phyloP scores from a whole-genome alignment of 2,329 filamentous ascomycete species.

The Claviceps sp. region DNA sequence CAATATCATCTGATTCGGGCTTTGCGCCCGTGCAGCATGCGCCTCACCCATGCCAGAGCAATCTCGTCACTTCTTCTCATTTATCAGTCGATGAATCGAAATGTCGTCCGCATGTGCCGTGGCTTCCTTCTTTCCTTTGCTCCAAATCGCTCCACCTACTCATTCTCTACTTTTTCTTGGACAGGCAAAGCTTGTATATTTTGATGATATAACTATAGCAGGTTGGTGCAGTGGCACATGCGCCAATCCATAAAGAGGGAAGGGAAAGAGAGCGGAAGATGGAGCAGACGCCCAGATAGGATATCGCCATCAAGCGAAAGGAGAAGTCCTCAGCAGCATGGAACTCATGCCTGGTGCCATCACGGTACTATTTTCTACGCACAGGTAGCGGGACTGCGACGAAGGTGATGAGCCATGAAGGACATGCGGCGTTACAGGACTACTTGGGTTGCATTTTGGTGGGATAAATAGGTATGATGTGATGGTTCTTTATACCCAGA shows the following conservation, averaged over 20 bases:
- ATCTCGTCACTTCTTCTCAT: not conserved
- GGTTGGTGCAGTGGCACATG: not conserved
- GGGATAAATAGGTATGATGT: not conserved
- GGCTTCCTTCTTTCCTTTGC: too few species aligned
- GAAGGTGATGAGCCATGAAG: not conserved
- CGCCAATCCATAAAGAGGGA: not conserved
- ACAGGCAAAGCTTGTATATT: too few species aligned
- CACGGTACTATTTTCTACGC: not conserved
- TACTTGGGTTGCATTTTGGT: not conserved
- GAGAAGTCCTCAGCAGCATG: not conserved
- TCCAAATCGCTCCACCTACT: too few species aligned
- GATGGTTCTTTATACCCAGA: not conserved
- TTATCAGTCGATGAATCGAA: not conserved
- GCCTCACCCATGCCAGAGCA: not conserved
- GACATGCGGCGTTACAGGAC: not conserved
- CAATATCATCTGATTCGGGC: not conserved
- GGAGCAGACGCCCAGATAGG: not conserved
- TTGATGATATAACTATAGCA: not conserved
- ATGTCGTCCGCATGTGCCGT: not conserved
- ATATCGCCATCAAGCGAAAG: not conserved
- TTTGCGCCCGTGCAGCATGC: not conserved
- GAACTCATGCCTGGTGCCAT: not conserved
- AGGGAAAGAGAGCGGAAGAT: not conserved
- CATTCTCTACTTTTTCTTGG: not conserved
- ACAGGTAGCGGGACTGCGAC: not conserved